These are phyloP conservation scores for Solanum hybrid DNA, from an alignment of 305 asterid species.

Conservation along the genomic window DNA sequence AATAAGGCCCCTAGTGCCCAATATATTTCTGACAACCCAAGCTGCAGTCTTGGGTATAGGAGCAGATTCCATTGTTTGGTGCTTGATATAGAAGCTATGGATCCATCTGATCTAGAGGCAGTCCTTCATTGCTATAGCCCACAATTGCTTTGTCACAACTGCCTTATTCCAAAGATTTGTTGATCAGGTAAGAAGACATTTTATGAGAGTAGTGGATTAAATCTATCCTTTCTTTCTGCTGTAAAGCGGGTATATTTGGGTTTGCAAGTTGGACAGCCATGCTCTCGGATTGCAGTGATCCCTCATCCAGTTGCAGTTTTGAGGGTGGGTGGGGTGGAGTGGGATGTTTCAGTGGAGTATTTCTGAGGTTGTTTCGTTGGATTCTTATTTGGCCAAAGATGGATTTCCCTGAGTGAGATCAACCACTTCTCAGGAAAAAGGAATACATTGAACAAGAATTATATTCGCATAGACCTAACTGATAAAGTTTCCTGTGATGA, in stretches of 20 bases:
- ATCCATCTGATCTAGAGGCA: neutral
- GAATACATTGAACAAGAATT: neutral
- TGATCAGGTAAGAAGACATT: neutral
- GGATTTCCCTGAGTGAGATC: neutral
- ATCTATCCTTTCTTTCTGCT: neutral
- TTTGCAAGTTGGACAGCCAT: neutral
- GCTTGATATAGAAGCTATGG: neutral
- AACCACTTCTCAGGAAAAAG: neutral
- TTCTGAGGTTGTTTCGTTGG: neutral
- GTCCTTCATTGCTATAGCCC: neutral
- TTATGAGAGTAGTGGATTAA: neutral
- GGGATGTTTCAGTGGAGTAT: neutral
- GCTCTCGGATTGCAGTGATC: neutral
- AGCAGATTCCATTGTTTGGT: neutral
- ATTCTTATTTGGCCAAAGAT: neutral
- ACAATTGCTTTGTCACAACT: neutral
- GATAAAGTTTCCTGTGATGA: neutral
- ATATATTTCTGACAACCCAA: neutral
- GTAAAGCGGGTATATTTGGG: neutral
- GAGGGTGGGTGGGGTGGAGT: neutral
- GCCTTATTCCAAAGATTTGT: neutral
- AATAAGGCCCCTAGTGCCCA: neutral
- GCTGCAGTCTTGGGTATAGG: neutral
- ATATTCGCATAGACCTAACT: neutral
- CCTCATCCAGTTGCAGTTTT: neutral